Percentiles rank a stretch among this genome's conserved stretches.
Evolutionary conservation across 2,329 filamentous ascomycete genomes (phyloP).

Genomic region (Neophaeococcomyces mojaviensis): DNA sequence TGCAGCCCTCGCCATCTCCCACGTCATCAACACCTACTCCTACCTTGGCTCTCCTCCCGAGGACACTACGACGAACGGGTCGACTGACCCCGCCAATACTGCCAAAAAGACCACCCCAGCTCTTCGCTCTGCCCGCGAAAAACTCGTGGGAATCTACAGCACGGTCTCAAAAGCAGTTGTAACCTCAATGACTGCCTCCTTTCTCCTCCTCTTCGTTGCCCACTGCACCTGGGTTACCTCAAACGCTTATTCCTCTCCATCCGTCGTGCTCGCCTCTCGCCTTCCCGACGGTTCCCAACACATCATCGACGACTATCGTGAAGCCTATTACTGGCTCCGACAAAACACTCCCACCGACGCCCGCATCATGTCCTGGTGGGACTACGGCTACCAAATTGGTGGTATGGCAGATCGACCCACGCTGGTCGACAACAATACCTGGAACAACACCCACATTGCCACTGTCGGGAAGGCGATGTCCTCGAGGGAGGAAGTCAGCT

Average conservation of each 20-base stretch:
- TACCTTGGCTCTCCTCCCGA: constrained; percentile 55
- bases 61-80: constrained; percentile 31
- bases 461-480: constrained; percentile 99
- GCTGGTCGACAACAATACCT: constrained; percentile 98
- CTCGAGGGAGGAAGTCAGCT: constrained; percentile 93
- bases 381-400: constrained; percentile 99
- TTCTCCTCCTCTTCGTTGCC: constrained; percentile 85
- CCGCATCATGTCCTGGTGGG: constrained; percentile 99
- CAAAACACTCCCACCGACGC: constrained; percentile 93
- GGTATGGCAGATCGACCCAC: constrained; percentile 98
- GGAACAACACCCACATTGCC: constrained; percentile 99
- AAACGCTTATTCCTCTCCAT: constrained; percentile 96
- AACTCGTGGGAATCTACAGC: constrained; percentile 76
- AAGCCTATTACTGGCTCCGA: constrained; percentile 98
- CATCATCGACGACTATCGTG: constrained; percentile 98
- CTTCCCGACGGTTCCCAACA: constrained; percentile 92
- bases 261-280: constrained; percentile 85
- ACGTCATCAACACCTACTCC: constrained; percentile 81
- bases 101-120: constrained; percentile 45
- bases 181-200: constrained; percentile 63
- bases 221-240: constrained; percentile 99
- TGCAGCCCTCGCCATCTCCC: constrained; percentile 78
- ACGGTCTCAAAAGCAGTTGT: constrained; percentile 72
- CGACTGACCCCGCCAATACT: constrained; percentile 28
- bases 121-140: constrained; percentile 64